phyloP scores from a whole-genome alignment of 805 yeast genomes.

The Zygosaccharomyces rouxii region DNA sequence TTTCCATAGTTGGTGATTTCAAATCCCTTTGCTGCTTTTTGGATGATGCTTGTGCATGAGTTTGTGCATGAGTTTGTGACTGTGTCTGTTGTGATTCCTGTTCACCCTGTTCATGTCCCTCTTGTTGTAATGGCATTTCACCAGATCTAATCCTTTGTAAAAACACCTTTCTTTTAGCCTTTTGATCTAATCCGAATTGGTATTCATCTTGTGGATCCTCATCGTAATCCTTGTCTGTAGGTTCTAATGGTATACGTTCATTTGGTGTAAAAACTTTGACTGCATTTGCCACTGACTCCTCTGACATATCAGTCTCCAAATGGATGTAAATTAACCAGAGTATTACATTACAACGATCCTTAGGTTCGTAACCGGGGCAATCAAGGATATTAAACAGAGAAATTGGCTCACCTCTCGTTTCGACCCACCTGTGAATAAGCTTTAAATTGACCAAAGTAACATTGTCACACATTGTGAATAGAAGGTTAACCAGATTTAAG shows the following conservation, averaged over 20 bases:
- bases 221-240: slow-evolving; percentile 21
- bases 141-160: slow-evolving; percentile 12
- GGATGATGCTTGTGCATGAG: background rate
- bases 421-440: slow-evolving; percentile 24
- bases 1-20: background rate
- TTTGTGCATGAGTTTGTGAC: background rate
- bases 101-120: slow-evolving; percentile 1
- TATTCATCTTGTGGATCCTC: slow-evolving; percentile 29
- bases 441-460: slow-evolving; percentile 47
- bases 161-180: slow-evolving; percentile 26
- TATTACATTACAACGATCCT: slow-evolving; percentile 64
- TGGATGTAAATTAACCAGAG: slow-evolving; percentile 82
- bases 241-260: slow-evolving; percentile 15
- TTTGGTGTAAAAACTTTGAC: slow-evolving; percentile 19
- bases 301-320: slow-evolving; percentile 63
- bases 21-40: background rate
- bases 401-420: slow-evolving; percentile 29
- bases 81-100: slow-evolving; percentile 5
- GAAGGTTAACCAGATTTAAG: slow-evolving; percentile 68
- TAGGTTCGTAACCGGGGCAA: slow-evolving; percentile 55
- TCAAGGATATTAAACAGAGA: slow-evolving; percentile 73
- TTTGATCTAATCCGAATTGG: slow-evolving; percentile 28
- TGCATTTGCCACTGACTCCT: slow-evolving; percentile 41
- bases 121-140: slow-evolving; percentile 1
- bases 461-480: slow-evolving; percentile 68